A percentile compares a stretch with the other conserved stretches of the same genome.
Conservation (phyloP, 805 yeast genomes). For the Isabelozyma heimii region DNA sequence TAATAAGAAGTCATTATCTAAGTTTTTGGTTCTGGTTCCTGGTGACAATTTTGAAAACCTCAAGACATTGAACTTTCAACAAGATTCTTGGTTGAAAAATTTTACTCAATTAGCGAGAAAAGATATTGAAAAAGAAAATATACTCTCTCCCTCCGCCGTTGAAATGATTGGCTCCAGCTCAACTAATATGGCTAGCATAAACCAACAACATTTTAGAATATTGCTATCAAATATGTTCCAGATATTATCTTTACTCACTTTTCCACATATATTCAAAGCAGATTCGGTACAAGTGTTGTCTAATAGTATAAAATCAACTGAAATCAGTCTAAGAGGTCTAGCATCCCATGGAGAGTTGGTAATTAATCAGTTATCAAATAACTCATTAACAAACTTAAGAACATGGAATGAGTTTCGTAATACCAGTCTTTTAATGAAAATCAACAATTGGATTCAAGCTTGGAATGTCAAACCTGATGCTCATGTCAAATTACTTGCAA, state of each 20-base stretch:
- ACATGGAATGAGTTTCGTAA: constrained; percentile 40
- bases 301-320: constrained; percentile 61
- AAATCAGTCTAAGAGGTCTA: constrained; percentile 60
- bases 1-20: constrained; percentile 35
- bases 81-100: constrained; percentile 21
- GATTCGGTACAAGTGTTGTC: constrained; percentile 42
- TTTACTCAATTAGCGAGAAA: constrained; percentile 16
- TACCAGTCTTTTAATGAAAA: constrained; percentile 30
- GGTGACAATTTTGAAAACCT: constrained; percentile 11
- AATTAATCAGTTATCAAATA: constrained; percentile 59
- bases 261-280: constrained; percentile 35
- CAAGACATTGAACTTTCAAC: constrained; percentile 8
- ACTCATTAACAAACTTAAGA: constrained; percentile 57
- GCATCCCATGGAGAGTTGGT: constrained; percentile 42
- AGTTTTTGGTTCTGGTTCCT: constrained; percentile 15
- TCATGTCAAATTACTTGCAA: constrained; percentile 31
- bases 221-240: constrained; percentile 35
- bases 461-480: constrained; percentile 24
- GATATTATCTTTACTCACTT: constrained; percentile 30
- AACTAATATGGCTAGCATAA: constrained; percentile 6
- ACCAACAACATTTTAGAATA: constrained; percentile 23
- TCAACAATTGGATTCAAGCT: constrained; percentile 34
- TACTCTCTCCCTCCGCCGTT: constrained; percentile 21
- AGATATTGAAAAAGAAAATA: constrained; percentile 22
- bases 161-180: constrained; percentile 25